Base-by-base conservation (phyloP, 306 rosid species). In the Chamaecrista fasciculata region DNA sequence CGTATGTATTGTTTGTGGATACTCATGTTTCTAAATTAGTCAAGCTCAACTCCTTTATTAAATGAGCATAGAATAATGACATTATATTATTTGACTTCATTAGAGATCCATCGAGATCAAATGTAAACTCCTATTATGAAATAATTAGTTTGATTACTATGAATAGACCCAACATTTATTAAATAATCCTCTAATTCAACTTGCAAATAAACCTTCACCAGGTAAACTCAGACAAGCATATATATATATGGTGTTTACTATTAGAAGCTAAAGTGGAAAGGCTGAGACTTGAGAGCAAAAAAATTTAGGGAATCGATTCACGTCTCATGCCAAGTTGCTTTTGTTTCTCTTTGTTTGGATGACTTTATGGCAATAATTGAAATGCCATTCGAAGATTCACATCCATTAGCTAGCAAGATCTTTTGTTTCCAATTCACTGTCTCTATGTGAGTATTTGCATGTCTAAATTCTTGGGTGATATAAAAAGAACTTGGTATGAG, bases 331-430 rank as follows among this genome's bases (percentile, higher is more conserved):
- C 82, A 82, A 69, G 70, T 53, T 26, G 49, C 73, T 80, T 59
- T 24, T 33, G 46, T 81, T 78, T 64, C 44, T 40, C 75, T 67
- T 37, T 61, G 71, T 66, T 76, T 73, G 60, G 62, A 76, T 73
- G 72, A 79, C 83, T 83, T 75, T 81, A 75, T 55, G 70, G 67
- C 85, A 84, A 92, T 92, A 87, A 92, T 87, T 84, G 83, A 92
- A 81, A 87, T 86, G 74, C 86, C 91, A 89, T 91, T 87, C 87
- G 73, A 79, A 87, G 83, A 85, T 89, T 84, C 92, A 89, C 43
- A 66, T 75, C 85, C 82, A 77, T 42, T 66, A 39, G 19, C 67
- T 66, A 39, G 19, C 67, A 73, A 29, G 4, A 8, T 31, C 31
- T 72, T 63, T 76, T 33, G 67, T 29, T 79, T 66, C 42, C 47